phyloP scores from a whole-genome alignment of 2,329 filamentous ascomycete species.

The Dactylellina cionopaga region DNA sequence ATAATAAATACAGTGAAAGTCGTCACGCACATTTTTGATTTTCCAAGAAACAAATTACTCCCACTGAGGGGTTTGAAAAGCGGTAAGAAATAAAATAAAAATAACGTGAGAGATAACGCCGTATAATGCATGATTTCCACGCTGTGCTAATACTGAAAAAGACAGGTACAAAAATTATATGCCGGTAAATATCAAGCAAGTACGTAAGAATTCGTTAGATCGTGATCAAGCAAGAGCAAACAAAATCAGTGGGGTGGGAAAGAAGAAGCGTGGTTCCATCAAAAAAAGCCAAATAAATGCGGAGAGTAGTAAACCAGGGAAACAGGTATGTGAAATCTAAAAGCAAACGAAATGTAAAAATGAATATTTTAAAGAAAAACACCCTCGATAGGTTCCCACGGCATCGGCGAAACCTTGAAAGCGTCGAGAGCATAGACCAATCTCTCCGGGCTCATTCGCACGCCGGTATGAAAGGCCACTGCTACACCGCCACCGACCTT shows the following conservation, averaged over 20 bases:
- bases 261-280: slow-evolving; percentile 28
- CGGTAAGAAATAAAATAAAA: slow-evolving; percentile 5
- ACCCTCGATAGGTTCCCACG: slow-evolving; percentile 50
- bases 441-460: slow-evolving; percentile 43
- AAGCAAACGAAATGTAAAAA: slow-evolving; percentile 3
- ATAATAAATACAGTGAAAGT: too few relatives aligned
- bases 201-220: slow-evolving; percentile 10
- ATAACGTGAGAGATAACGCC: slow-evolving; percentile 36
- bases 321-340: neutral
- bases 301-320: neutral
- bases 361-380: slow-evolving; percentile 37
- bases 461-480: slow-evolving; percentile 34
- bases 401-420: slow-evolving; percentile 47
- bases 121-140: slow-evolving; percentile 45
- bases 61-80: too few relatives aligned
- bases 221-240: neutral
- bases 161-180: slow-evolving; percentile 24
- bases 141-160: slow-evolving; percentile 39
- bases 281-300: slow-evolving; percentile 17
- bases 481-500: slow-evolving; percentile 19
- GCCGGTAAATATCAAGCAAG: slow-evolving; percentile 22
- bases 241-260: neutral
- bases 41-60: neutral
- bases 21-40: too few relatives aligned
- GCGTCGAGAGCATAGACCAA: slow-evolving; percentile 42